Conservation (phyloP, 257 asterid species). For the Solanum sejunctum region DNA sequence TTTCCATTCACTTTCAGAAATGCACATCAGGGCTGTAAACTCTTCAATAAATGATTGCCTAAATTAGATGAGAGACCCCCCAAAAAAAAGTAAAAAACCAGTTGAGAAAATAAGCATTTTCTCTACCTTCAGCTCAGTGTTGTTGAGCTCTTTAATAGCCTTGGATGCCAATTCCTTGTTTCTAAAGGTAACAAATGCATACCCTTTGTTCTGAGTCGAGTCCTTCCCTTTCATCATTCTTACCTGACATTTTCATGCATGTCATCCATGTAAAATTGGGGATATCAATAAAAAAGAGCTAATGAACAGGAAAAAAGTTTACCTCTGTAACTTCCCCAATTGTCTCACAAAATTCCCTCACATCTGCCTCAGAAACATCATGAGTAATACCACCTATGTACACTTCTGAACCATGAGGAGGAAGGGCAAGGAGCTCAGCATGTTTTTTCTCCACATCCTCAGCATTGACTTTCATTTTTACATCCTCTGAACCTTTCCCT, state of each 20-base stretch:
- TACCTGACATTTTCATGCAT: slow-evolving; percentile 40
- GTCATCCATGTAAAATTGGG: not conserved
- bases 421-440: slow-evolving; percentile 86
- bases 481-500: slow-evolving; percentile 27
- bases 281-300: not conserved
- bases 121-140: slow-evolving; percentile 62
- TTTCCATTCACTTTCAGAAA: not conserved
- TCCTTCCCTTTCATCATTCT: slow-evolving; percentile 94
- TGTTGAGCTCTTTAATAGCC: slow-evolving; percentile 80
- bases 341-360: slow-evolving; percentile 61
- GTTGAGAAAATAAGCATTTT: not conserved
- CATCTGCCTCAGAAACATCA: slow-evolving; percentile 63
- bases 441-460: slow-evolving; percentile 37
- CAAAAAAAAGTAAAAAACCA: not conserved
- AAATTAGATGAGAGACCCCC: not conserved
- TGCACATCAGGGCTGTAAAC: not conserved
- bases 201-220: slow-evolving; percentile 77
- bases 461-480: slow-evolving; percentile 43
- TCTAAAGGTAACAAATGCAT: slow-evolving; percentile 86
- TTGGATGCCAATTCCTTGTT: slow-evolving; percentile 77
- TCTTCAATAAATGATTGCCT: not conserved
- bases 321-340: slow-evolving; percentile 91
- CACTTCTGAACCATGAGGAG: slow-evolving; percentile 93
- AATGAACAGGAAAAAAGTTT: not conserved
- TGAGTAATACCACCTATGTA: slow-evolving; percentile 74